Percentiles rank a stretch among this genome's conserved stretches.
phyloP scores from a whole-genome alignment of 345 rosid genomes.

The Xanthoceras sorbifolium region DNA sequence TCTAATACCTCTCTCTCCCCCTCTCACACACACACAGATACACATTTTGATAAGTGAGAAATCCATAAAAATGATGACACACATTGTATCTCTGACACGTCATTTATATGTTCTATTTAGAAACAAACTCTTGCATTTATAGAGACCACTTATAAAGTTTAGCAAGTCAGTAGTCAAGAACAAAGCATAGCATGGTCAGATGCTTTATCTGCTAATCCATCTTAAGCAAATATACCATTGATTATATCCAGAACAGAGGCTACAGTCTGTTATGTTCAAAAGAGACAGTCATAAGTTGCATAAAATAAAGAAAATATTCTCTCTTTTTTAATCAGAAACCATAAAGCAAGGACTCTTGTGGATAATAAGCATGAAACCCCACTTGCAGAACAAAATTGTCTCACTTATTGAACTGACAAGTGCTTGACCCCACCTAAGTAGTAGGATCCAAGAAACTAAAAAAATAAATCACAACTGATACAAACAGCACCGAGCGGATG shows the following conservation, averaged over 20 bases:
- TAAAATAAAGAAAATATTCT: constrained; percentile 10
- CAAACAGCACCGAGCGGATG: background rate
- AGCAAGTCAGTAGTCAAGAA: background rate
- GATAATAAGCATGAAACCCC: background rate
- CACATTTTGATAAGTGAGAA: background rate
- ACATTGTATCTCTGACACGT: background rate
- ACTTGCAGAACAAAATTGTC: constrained; percentile 11
- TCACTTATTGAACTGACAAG: background rate
- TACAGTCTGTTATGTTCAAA: background rate
- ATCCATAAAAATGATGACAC: background rate
- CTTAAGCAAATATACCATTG: background rate
- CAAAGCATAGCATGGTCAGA: background rate
- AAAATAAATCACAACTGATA: background rate
- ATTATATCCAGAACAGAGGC: background rate
- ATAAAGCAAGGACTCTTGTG: constrained; percentile 3
- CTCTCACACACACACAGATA: too few relatives aligned
- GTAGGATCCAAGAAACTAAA: background rate
- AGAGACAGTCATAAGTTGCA: background rate
- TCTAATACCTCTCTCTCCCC: background rate
- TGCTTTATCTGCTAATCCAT: background rate
- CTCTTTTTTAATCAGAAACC: background rate
- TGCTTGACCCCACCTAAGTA: background rate
- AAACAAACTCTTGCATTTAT: background rate
- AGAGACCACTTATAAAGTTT: background rate
- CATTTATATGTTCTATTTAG: constrained; percentile 5